Evolutionary conservation across 495 filamentous ascomycete species (phyloP).

Genomic region (Annulohypoxylon maeteangense): DNA sequence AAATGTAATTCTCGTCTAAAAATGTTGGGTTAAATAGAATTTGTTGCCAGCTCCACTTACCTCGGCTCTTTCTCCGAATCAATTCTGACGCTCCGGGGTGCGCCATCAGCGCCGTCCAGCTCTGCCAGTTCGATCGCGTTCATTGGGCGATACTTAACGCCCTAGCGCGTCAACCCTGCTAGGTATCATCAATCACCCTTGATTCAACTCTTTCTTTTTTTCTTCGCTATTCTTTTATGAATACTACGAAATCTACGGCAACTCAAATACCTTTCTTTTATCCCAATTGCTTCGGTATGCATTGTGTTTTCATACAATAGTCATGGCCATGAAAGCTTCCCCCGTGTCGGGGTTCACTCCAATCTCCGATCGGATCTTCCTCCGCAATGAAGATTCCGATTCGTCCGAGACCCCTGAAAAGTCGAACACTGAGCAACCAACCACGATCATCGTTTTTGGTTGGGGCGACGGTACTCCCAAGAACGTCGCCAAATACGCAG

Average conservation of each 20-base stretch:
- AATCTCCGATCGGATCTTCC: constrained; percentile 53
- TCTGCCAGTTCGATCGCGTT: background rate
- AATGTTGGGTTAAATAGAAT: background rate
- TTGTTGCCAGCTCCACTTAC: constrained; percentile 19
- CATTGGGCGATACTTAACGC: background rate
- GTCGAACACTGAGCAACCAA: constrained; percentile 45
- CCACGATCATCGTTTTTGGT: constrained; percentile 59
- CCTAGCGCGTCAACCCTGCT: background rate
- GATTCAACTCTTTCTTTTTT: background rate
- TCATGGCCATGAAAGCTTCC: constrained; percentile 33
- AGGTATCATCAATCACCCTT: background rate
- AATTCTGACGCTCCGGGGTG: background rate
- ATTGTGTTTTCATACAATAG: background rate
- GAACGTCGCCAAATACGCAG: constrained; percentile 64
- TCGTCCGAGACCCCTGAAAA: constrained; percentile 22
- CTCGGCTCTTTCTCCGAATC: constrained; percentile 10
- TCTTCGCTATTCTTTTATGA: background rate
- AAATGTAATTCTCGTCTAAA: background rate
- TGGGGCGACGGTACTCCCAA: constrained; percentile 67
- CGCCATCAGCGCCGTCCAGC: too few relatives aligned
- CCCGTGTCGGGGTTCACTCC: constrained; percentile 50
- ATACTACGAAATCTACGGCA: background rate
- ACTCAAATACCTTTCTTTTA: background rate
- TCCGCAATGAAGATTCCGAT: constrained; percentile 44
- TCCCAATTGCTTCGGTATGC: background rate